A percentile compares a stretch with the other conserved stretches of the same genome.
phyloP scores from a whole-genome alignment of 768 basidiomycete genomes.

The Kwoniella sp. region DNA sequence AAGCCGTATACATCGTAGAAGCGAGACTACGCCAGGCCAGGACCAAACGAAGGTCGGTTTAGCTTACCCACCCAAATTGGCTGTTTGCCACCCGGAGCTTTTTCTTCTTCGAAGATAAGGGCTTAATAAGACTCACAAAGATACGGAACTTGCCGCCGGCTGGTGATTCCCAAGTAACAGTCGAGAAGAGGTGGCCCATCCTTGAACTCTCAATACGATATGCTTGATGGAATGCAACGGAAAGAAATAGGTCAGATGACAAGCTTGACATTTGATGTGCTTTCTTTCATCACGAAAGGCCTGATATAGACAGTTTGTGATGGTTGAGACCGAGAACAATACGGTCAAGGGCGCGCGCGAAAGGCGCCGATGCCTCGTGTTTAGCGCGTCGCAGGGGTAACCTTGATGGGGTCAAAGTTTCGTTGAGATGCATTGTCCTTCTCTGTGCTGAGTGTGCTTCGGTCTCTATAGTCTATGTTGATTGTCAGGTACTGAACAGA shows the following conservation, averaged over 20 bases:
- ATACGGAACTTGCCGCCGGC: constrained; percentile 16
- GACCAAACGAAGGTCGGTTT: not conserved
- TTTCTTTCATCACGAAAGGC: not conserved
- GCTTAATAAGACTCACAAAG: constrained; percentile 6
- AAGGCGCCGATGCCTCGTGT: not conserved
- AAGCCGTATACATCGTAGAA: constrained; percentile 21
- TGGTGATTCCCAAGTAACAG: constrained; percentile 16
- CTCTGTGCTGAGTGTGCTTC: no score
- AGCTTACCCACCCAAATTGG: not conserved
- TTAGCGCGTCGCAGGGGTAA: not conserved
- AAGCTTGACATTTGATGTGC: not conserved
- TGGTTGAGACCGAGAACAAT: not conserved
- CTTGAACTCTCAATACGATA: no score
- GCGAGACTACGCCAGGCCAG: constrained; percentile 16
- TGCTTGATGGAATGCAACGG: not conserved
- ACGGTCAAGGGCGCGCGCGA: not conserved
- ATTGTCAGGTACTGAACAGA: no score
- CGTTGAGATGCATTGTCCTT: no score
- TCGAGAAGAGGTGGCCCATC: constrained; percentile 15
- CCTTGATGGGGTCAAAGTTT: no score
- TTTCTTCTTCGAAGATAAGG: not conserved
- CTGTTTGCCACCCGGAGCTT: not conserved
- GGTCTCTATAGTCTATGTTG: no score
- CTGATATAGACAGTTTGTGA: not conserved
- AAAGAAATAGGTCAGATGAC: not conserved